Evolutionary conservation across 768 basidiomycete genomes (phyloP).

Genomic region (Mycena galopus): DNA sequence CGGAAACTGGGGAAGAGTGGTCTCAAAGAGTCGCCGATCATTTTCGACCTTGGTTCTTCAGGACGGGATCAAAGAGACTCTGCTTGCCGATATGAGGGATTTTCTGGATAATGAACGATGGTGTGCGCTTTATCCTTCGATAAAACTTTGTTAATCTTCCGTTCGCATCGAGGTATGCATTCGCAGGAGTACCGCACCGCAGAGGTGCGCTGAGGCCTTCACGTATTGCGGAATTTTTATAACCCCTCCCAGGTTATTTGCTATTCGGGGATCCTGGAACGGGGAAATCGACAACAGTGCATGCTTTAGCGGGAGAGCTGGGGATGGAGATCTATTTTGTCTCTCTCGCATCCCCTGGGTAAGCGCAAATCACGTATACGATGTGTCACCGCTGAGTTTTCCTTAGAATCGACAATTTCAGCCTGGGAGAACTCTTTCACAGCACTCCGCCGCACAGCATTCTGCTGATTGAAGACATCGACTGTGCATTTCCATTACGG

Average conservation of each 20-base stretch:
- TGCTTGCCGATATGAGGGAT: constrained; percentile 16
- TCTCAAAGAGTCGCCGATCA: constrained; percentile 14
- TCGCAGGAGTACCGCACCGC: constrained; percentile 17
- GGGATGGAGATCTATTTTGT: constrained; percentile 29
- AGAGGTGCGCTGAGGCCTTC: neutral
- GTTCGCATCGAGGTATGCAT: neutral
- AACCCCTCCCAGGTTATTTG: constrained; percentile 1
- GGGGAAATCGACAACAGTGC: constrained; percentile 16
- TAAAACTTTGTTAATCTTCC: neutral
- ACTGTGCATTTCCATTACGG: no score
- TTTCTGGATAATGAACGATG: constrained; percentile 18
- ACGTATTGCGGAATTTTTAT: neutral
- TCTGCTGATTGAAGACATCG: constrained; percentile 23
- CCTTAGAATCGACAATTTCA: constrained; percentile 3
- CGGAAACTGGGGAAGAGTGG: constrained; percentile 7
- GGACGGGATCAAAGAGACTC: constrained; percentile 18
- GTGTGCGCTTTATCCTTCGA: neutral
- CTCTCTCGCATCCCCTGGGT: constrained; percentile 19
- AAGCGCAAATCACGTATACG: neutral
- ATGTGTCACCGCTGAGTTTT: no score
- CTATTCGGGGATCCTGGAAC: constrained; percentile 22
- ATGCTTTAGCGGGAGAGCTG: constrained; percentile 17
- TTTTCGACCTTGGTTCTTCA: constrained; percentile 19
- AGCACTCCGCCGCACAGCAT: constrained; percentile 20
- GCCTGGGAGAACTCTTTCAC: constrained; percentile 20